Percentiles rank a stretch among this genome's conserved stretches.
These are phyloP conservation scores for Coccomyxa subellipsoidea DNA, from an alignment of 163 green algal genomes.

Conservation along the genomic window DNA sequence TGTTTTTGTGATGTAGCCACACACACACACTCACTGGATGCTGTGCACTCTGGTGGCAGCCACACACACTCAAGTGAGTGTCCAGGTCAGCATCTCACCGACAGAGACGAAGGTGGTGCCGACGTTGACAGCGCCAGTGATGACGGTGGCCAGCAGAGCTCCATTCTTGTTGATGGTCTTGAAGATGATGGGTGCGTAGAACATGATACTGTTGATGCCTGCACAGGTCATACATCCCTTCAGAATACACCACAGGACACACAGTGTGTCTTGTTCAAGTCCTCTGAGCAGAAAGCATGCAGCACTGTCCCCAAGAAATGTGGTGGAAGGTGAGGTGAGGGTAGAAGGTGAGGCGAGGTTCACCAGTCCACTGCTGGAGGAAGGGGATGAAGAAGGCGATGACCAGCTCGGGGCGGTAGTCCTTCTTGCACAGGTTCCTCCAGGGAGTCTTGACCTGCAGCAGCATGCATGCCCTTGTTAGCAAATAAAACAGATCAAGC, in stretches of 20 bases:
- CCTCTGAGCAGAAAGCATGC: no score
- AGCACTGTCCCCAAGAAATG: no score
- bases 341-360: neutral
- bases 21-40: no score
- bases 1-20: no score
- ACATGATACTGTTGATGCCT: slow-evolving; percentile 11
- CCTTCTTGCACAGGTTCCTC: neutral
- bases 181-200: slow-evolving; percentile 9
- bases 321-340: no score
- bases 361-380: slow-evolving; percentile 7
- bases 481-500: no score
- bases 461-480: no score
- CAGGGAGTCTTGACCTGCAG: neutral
- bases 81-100: neutral
- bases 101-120: neutral
- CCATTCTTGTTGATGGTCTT: neutral
- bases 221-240: no score
- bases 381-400: neutral
- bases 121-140: slow-evolving; percentile 2
- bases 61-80: no score
- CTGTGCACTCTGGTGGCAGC: no score
- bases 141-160: neutral
- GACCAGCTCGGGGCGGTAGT: neutral
- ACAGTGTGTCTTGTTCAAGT: no score
- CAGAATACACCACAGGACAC: no score